Conservation (phyloP, 2,329 filamentous ascomycete species). For the Byssochlamys sp. region DNA sequence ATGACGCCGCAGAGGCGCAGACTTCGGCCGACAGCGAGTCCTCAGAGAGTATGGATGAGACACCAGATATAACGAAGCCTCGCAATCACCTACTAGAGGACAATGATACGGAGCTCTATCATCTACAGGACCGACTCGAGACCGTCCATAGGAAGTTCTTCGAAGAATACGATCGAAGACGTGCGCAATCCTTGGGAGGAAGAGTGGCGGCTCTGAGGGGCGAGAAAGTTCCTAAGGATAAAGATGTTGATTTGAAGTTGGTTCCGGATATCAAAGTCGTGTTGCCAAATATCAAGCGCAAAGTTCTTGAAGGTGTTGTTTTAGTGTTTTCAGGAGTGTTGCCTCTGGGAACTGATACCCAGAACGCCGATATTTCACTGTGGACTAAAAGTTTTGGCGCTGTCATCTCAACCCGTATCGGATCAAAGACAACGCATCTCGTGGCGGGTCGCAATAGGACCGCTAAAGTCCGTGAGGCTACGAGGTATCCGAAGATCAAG, state of each 20-base stretch:
- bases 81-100: constrained; percentile 75
- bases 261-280: constrained; percentile 79
- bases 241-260: constrained; percentile 44
- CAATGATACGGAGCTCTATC: constrained; percentile 71
- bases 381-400: constrained; percentile 84
- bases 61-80: constrained; percentile 31
- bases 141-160: constrained; percentile 73
- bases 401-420: constrained; percentile 37
- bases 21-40: constrained; percentile 40
- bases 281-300: constrained; percentile 70
- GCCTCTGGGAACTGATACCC: constrained; percentile 67
- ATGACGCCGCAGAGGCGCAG: constrained; percentile 50
- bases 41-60: constrained; percentile 30
- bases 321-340: constrained; percentile 88
- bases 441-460: constrained; percentile 59
- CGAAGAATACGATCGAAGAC: constrained; percentile 61
- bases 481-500: constrained; percentile 67
- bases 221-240: constrained; percentile 35
- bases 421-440: constrained; percentile 40
- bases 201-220: constrained; percentile 43
- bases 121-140: constrained; percentile 66
- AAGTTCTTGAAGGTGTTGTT: constrained; percentile 62
- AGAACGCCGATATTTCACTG: constrained; percentile 73
- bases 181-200: constrained; percentile 35
- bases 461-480: constrained; percentile 80